Conservation (phyloP, 2,329 filamentous ascomycete species). For the Colletotrichum tofieldiae region DNA sequence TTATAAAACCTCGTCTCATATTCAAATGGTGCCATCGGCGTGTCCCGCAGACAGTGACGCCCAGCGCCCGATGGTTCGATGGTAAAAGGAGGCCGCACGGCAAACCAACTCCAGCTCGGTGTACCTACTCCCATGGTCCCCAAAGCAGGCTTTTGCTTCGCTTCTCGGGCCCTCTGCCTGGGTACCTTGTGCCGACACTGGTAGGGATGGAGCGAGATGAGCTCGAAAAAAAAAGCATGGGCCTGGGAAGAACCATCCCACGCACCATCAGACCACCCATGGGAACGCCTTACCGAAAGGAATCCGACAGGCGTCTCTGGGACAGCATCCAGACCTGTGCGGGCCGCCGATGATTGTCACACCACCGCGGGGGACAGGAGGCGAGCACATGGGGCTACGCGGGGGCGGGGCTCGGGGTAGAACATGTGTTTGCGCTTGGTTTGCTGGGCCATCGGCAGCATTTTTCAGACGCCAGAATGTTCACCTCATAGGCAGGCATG, state of each 20-base stretch:
- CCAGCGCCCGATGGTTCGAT: constrained; percentile 11
- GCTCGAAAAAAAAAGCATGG: not conserved
- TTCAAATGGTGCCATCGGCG: not conserved
- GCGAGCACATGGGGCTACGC: constrained; percentile 13
- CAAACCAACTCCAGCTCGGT: not conserved
- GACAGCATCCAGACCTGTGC: constrained; percentile 7
- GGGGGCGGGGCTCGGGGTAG: constrained; percentile 1
- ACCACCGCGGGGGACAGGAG: constrained; percentile 12
- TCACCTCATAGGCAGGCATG: not conserved
- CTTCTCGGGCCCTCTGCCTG: not conserved
- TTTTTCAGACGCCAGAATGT: constrained; percentile 11
- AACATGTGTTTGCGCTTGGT: not conserved
- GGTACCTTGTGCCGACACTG: not conserved
- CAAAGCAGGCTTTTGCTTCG: constrained; percentile 7
- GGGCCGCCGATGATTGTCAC: constrained; percentile 7
- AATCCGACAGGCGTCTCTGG: not conserved
- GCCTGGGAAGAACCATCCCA: not conserved
- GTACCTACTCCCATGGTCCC: not conserved
- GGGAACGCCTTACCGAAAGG: not conserved
- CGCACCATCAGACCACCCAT: constrained; percentile 6
- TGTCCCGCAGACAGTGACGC: not conserved
- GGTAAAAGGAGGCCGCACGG: not conserved
- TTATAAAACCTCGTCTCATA: not conserved
- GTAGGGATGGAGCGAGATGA: not conserved
- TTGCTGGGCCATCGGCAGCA: not conserved